Evolutionary conservation across 495 filamentous ascomycete genomes (phyloP).

Genomic region (Tuber indicum): DNA sequence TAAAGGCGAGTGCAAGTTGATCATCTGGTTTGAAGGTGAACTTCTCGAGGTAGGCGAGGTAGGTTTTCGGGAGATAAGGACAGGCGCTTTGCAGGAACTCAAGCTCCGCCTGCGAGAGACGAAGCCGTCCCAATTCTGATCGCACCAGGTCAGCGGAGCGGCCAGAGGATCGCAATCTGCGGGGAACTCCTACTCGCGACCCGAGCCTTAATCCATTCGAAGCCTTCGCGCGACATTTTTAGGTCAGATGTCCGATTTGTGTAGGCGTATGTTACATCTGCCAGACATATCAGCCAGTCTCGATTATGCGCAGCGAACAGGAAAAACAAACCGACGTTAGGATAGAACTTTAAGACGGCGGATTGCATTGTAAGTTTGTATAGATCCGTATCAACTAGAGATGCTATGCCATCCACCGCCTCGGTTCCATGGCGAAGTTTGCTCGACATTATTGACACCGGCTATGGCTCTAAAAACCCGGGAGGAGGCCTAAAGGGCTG

Average conservation of each 20-base stretch:
- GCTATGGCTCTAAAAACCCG: not conserved
- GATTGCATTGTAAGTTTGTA: conserved; percentile 99
- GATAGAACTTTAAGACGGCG: conserved; percentile 83
- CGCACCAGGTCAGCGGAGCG: conserved; percentile 3
- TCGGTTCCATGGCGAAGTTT: not conserved
- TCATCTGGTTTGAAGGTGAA: conserved; percentile 75
- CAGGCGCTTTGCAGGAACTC: conserved; percentile 71
- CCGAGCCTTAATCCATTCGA: conserved; percentile 76
- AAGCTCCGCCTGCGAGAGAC: conserved; percentile 68
- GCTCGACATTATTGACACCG: not conserved
- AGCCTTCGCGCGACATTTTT: conserved; percentile 76
- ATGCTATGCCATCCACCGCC: conserved; percentile 59
- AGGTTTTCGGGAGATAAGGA: conserved; percentile 68
- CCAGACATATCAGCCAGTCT: conserved; percentile 35
- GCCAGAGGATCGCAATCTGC: not conserved
- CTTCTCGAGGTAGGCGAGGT: conserved; percentile 69
- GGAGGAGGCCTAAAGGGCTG: not conserved
- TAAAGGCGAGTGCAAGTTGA: conserved; percentile 68
- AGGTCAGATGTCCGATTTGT: conserved; percentile 92
- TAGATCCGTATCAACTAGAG: conserved; percentile 91
- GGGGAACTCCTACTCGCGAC: conserved; percentile 57
- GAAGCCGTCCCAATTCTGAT: conserved; percentile 69
- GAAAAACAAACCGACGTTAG: conserved; percentile 56
- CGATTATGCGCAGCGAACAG: not conserved
- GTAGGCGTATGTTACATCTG: conserved; percentile 79